These are phyloP conservation scores for Flammula alnicola DNA, from an alignment of 1,284 basidiomycete species.

Conservation along the genomic window DNA sequence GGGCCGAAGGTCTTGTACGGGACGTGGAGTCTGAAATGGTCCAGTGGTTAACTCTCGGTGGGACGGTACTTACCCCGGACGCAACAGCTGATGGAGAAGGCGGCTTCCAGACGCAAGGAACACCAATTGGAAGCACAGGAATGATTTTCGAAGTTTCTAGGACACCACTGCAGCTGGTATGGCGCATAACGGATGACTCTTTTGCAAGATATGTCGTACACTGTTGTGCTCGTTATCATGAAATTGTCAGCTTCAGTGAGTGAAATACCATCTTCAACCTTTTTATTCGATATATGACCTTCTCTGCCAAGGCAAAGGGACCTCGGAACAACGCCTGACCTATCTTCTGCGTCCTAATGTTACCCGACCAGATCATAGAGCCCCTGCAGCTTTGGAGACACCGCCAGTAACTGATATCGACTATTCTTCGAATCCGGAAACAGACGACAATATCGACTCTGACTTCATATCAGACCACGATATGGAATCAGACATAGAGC, in stretches of 20 bases:
- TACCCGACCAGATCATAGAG: constrained; percentile 57
- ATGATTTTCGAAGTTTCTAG: constrained; percentile 66
- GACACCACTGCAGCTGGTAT: constrained; percentile 69
- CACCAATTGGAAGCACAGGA: constrained; percentile 53
- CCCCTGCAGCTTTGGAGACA: constrained; percentile 56
- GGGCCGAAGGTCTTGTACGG: constrained; percentile 61
- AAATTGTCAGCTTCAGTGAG: constrained; percentile 80
- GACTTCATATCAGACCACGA: constrained; percentile 44
- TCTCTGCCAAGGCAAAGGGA: constrained; percentile 73
- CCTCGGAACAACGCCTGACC: constrained; percentile 64
- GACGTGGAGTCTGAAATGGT: constrained; percentile 69
- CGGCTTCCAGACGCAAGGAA: constrained; percentile 35
- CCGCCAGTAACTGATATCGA: constrained; percentile 75
- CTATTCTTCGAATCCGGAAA: constrained; percentile 55
- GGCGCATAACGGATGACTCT: constrained; percentile 67
- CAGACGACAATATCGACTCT: constrained; percentile 49
- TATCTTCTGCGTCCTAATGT: constrained; percentile 79
- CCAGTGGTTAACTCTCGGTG: constrained; percentile 63
- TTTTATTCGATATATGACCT: constrained; percentile 6
- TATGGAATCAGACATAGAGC: constrained; percentile 32
- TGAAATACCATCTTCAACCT: neutral
- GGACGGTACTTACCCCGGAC: constrained; percentile 59
- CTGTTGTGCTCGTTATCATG: constrained; percentile 79
- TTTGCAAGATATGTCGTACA: constrained; percentile 81
- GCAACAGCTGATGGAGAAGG: constrained; percentile 12